Conservation (phyloP, 225 moss, liverwort and hornwort species). For the Physcomitrium patens region DNA sequence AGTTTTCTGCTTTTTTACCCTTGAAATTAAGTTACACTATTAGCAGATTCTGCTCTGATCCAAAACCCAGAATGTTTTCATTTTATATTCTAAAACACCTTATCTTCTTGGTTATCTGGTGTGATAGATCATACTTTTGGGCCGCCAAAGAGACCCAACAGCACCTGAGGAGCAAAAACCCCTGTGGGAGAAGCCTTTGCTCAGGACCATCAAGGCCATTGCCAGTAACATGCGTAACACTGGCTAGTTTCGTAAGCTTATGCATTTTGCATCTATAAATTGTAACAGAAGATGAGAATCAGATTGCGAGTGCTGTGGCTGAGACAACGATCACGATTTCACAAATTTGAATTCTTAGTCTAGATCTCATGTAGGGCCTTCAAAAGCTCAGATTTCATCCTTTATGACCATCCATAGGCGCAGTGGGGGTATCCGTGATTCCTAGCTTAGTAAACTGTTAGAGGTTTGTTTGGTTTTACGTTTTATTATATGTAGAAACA, state of each 20-base stretch:
- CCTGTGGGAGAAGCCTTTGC: conserved; percentile 66
- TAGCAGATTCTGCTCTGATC: not conserved
- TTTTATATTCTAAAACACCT: conserved; percentile 3
- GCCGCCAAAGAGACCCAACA: conserved; percentile 56
- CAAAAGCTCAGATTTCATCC: conserved; percentile 19
- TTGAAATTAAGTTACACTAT: not conserved
- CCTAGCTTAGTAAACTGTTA: not conserved
- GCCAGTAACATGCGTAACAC: conserved; percentile 80
- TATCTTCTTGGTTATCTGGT: conserved; percentile 22
- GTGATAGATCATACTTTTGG: conserved; percentile 60
- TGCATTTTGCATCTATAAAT: conserved; percentile 8
- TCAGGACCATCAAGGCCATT: conserved; percentile 70
- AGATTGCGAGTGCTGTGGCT: not conserved
- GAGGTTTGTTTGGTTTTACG: not conserved
- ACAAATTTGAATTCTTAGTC: conserved; percentile 13
- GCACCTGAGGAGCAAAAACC: conserved; percentile 46
- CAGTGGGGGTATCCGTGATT: not conserved
- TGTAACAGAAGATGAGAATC: not conserved
- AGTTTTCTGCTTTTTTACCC: not conserved
- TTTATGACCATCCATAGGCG: conserved; percentile 20
- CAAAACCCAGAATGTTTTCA: conserved; percentile 2
- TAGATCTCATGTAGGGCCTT: conserved; percentile 21
- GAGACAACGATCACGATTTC: conserved; percentile 3
- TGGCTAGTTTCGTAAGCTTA: conserved; percentile 41
- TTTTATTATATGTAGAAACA: not conserved